Evolutionary conservation across 345 rosid species (phyloP), one percentile per base, ranked within the genome.

Genomic region (Psidium friedrichsthalianum): DNA sequence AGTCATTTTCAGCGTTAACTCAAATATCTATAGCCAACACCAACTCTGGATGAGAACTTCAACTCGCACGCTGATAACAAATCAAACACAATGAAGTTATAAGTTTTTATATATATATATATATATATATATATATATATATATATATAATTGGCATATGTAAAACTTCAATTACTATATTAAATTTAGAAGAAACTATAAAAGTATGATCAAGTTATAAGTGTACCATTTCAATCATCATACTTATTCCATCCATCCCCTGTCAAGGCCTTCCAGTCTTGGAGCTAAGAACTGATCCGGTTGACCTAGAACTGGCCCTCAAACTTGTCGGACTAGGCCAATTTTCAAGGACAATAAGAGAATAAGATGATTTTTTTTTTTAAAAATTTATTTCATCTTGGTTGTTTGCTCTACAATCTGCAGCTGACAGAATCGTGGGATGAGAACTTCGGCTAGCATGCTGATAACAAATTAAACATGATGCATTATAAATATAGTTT

Each of bases 11-110:
- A 6, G 0, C 18, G 74, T 61, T 7, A 61, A 14, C 21, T 6
- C 2, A 13, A 61, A 20, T 3, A 61, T 61, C 0, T 29, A 20
- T 20, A 61, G 1, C 21, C 8, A 15, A 61, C 21, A 14, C 1
- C 40, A 61, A 29, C 40, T 27, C 5, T 29, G 2, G 11, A 61
- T 61, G 74, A 61, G 40, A 61, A 14, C 42, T 29, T 27, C 32
- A 5, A 21, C 1, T 15, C 42, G 21, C 42, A 7, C 5, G 18
- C 4, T 29, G 5, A 15, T 61, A 61, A 29, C 21, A 61, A 29
- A 0, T 61, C 3, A 15, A 18, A 27, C 40, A 27, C 29, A 1
- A 59, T 59, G 2, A 27, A 25, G 15, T 25, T 58, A 58, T 0
- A 25, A 11, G 64, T 58, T 58, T 25, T 25, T 57, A 25, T 36